These are phyloP conservation scores for Ophiocordyceps robertsii DNA, from an alignment of 2,329 filamentous ascomycete species.

Conservation along the genomic window DNA sequence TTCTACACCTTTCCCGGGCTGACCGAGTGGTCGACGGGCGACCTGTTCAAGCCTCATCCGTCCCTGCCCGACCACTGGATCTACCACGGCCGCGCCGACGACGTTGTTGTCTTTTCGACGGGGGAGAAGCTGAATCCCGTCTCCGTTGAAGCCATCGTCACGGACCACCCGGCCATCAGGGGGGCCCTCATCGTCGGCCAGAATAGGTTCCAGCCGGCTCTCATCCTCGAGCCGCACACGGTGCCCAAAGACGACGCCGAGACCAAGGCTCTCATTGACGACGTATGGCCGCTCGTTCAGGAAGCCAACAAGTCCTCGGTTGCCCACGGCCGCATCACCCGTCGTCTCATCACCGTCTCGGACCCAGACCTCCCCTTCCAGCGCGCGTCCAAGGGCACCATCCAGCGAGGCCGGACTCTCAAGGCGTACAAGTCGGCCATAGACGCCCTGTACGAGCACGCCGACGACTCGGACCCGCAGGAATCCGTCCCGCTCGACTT, in stretches of 20 bases:
- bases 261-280: conserved; percentile 20
- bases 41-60: conserved; percentile 26
- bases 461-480: conserved; percentile 1
- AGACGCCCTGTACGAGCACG: conserved; percentile 23
- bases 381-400: conserved; percentile 29
- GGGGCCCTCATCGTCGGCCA: conserved; percentile 26
- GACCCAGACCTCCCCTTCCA: conserved; percentile 27
- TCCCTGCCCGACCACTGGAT: conserved; percentile 18
- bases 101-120: conserved; percentile 26
- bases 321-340: conserved; percentile 30
- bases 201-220: conserved; percentile 29
- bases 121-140: conserved; percentile 29
- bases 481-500: conserved; percentile 6
- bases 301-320: conserved; percentile 28
- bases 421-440: conserved; percentile 30
- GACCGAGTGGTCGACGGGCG: conserved; percentile 28
- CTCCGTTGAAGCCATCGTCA: conserved; percentile 19
- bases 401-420: conserved; percentile 25
- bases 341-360: conserved; percentile 24
- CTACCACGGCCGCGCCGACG: conserved; percentile 22
- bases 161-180: conserved; percentile 13
- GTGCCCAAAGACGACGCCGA: conserved; percentile 12
- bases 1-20: conserved; percentile 27
- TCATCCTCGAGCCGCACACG: conserved; percentile 30
- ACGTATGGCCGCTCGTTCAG: conserved; percentile 28